Conservation (phyloP, 768 basidiomycete species). For the Lactarius quietus region DNA sequence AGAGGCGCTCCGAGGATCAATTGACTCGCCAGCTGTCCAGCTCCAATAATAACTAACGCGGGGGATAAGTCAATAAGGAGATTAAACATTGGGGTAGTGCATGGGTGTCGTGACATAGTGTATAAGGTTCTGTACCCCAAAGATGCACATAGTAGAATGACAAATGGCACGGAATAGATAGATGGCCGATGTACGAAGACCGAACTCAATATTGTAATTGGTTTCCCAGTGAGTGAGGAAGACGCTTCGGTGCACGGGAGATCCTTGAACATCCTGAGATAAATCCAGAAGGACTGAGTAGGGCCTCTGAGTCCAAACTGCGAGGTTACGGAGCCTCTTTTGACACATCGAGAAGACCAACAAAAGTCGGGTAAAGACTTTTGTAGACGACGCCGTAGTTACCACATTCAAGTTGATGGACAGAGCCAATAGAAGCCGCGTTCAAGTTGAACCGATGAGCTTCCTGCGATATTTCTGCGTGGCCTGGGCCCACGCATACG, state of each 20-base stretch:
- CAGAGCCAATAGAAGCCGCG: too few relatives aligned
- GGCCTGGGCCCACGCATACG: not conserved
- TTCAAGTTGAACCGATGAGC: too few relatives aligned
- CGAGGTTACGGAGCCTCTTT: too few relatives aligned
- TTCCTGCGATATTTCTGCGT: not conserved
- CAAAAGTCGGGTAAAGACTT: not conserved
- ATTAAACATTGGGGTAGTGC: not conserved
- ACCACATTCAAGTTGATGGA: not conserved
- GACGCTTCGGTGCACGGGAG: not conserved
- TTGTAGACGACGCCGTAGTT: not conserved
- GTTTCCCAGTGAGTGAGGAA: not conserved
- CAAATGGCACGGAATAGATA: not conserved
- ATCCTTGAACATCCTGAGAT: not conserved
- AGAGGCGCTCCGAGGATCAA: not conserved
- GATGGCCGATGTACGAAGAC: not conserved
- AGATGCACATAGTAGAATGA: not conserved
- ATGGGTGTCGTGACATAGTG: not conserved
- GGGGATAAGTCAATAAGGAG: not conserved
- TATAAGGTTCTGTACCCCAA: not conserved
- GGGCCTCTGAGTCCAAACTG: too few relatives aligned
- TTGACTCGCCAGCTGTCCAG: not conserved
- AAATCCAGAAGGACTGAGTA: too few relatives aligned
- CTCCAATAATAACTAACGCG: not conserved
- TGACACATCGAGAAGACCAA: too few relatives aligned
- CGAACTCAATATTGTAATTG: not conserved